Percentiles rank a stretch among this genome's conserved stretches.
These are phyloP conservation scores for Aspergillus hancockii DNA, from an alignment of 495 filamentous ascomycete genomes.

Conservation along the genomic window DNA sequence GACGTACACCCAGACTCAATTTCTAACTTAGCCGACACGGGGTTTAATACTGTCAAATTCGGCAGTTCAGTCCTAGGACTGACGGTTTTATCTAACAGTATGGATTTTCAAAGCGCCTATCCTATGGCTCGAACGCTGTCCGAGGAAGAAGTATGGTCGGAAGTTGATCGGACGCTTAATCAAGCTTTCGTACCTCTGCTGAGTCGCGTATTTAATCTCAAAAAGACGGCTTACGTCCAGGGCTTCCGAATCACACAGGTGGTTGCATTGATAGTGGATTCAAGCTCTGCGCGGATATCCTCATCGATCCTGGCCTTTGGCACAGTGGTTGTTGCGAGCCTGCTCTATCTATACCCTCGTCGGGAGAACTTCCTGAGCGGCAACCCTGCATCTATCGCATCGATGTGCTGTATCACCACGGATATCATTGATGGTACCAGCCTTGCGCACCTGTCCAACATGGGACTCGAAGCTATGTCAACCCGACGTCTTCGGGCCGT, in stretches of 20 bases:
- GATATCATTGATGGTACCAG: slow-evolving; percentile 1
- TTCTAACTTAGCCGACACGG: not conserved
- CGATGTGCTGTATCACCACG: slow-evolving; percentile 7
- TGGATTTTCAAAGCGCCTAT: not conserved
- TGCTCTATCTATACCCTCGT: slow-evolving; percentile 8
- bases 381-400: slow-evolving; percentile 12
- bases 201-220: slow-evolving; percentile 7
- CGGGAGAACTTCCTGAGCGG: slow-evolving; percentile 8
- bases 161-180: not conserved
- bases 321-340: not conserved
- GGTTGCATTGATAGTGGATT: slow-evolving; percentile 3
- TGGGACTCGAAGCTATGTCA: slow-evolving; percentile 3
- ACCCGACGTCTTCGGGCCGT: slow-evolving; percentile 5
- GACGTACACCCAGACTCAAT: not conserved
- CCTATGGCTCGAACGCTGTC: not conserved
- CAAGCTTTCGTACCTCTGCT: slow-evolving; percentile 8
- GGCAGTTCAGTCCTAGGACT: not conserved
- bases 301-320: slow-evolving; percentile 5
- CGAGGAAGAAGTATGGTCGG: not conserved
- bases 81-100: not conserved
- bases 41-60: not conserved
- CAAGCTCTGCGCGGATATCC: not conserved
- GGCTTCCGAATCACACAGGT: slow-evolving; percentile 1
- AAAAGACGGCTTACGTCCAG: slow-evolving; percentile 5
- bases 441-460: not conserved